Evolutionary conservation across 192 early-diverging fungal genomes (phyloP).

Genomic region (Umbelopsis sp.): DNA sequence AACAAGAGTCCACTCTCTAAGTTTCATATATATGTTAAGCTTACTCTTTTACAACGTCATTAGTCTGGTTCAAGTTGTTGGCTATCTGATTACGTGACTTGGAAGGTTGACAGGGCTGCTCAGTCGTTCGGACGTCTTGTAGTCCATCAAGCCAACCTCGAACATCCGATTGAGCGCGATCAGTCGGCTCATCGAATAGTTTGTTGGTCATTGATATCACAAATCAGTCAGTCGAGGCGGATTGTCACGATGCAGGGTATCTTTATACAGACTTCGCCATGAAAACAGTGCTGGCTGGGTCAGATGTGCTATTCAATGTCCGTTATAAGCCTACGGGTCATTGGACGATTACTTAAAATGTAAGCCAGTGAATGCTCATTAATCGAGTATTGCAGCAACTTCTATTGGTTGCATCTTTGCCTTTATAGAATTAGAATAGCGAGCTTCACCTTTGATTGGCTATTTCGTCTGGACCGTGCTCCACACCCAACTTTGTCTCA

Average conservation of each 20-base stretch:
- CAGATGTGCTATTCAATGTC: constrained; percentile 17
- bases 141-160: constrained; percentile 16
- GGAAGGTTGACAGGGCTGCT: not conserved
- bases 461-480: too few species aligned
- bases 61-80: not conserved
- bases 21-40: too few species aligned
- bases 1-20: too few species aligned
- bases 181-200: not conserved
- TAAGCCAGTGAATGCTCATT: too few species aligned
- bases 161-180: constrained; percentile 15
- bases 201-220: not conserved
- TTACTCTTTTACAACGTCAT: not conserved
- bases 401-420: too few species aligned
- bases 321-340: not conserved
- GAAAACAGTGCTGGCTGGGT: constrained; percentile 5
- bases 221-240: not conserved
- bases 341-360: too few species aligned
- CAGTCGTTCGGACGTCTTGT: not conserved
- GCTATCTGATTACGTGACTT: not conserved
- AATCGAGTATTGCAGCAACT: too few species aligned
- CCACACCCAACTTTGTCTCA: too few species aligned
- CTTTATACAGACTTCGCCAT: not conserved
- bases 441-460: too few species aligned
- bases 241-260: not conserved
- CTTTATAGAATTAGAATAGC: too few species aligned